These are phyloP conservation scores for Phlyctochytrium arcticum DNA, from an alignment of 192 early-diverging fungal genomes.

Conservation along the genomic window DNA sequence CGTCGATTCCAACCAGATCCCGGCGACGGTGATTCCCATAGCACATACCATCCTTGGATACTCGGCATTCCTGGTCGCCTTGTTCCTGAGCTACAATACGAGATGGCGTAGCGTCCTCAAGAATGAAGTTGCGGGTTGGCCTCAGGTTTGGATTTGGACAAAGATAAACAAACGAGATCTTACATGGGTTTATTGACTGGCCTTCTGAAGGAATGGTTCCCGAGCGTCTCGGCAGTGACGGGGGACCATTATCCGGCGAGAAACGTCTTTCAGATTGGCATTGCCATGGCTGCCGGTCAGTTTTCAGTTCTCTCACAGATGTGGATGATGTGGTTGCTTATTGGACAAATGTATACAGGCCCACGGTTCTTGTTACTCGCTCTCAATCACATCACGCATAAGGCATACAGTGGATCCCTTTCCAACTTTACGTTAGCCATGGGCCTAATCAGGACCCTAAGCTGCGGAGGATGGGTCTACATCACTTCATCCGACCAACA, in stretches of 20 bases:
- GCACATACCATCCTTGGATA: slow-evolving; percentile 11
- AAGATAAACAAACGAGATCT: too few species aligned
- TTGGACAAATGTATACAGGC: too few species aligned
- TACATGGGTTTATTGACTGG: too few species aligned
- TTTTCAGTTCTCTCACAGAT: background rate
- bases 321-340: too few species aligned
- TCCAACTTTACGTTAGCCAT: background rate
- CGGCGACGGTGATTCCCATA: background rate
- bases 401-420: background rate
- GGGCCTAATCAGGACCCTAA: slow-evolving; percentile 6
- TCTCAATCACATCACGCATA: background rate
- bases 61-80: slow-evolving; percentile 13
- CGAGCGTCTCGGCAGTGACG: slow-evolving; percentile 13
- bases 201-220: slow-evolving; percentile 13
- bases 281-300: slow-evolving; percentile 19
- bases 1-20: too few species aligned
- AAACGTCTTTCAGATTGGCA: slow-evolving; percentile 15
- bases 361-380: slow-evolving; percentile 15
- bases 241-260: slow-evolving; percentile 17
- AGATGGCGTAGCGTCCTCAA: slow-evolving; percentile 11
- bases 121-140: slow-evolving; percentile 18
- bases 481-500: slow-evolving; percentile 18
- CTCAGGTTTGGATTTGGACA: background rate
- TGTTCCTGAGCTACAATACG: slow-evolving; percentile 5
- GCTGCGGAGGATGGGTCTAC: slow-evolving; percentile 16